Evolutionary conservation across 1,284 basidiomycete species (phyloP).

Genomic region (Uromyces viciae-fabae): DNA sequence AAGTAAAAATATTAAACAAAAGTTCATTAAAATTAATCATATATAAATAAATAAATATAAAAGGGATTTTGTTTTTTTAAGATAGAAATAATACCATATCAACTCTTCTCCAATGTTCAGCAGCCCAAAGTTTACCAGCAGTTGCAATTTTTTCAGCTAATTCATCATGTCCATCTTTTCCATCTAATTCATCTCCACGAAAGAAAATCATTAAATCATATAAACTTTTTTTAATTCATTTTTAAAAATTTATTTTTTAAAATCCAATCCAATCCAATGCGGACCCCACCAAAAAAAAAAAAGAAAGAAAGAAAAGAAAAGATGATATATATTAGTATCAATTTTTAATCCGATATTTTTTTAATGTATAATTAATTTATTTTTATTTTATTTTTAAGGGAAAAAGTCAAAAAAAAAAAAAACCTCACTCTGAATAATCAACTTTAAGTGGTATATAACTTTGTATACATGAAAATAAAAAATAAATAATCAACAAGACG

Average conservation of each 20-base stretch:
- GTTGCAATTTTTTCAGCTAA: constrained; percentile 40
- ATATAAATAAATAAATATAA: neutral
- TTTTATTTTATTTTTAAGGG: neutral
- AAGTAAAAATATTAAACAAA: neutral
- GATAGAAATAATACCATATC: constrained; percentile 42
- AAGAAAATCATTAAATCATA: constrained; percentile 44
- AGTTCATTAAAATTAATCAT: neutral
- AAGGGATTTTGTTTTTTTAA: neutral
- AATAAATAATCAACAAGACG: neutral
- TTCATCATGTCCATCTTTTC: constrained; percentile 23
- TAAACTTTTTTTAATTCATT: neutral
- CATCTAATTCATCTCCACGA: neutral
- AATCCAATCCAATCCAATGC: neutral
- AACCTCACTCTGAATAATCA: constrained; percentile 41
- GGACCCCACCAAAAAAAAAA: neutral
- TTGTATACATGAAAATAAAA: neutral
- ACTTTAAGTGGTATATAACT: constrained; percentile 44
- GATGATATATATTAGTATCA: no score
- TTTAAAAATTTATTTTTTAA: neutral
- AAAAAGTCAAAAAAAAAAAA: neutral
- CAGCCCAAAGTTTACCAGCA: constrained; percentile 38
- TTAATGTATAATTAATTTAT: no score
- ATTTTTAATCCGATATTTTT: no score
- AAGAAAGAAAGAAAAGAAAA: neutral
- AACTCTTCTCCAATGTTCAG: constrained; percentile 37